Evolutionary conservation across 805 yeast species (phyloP).

Genomic region (Starmerella powellii): DNA sequence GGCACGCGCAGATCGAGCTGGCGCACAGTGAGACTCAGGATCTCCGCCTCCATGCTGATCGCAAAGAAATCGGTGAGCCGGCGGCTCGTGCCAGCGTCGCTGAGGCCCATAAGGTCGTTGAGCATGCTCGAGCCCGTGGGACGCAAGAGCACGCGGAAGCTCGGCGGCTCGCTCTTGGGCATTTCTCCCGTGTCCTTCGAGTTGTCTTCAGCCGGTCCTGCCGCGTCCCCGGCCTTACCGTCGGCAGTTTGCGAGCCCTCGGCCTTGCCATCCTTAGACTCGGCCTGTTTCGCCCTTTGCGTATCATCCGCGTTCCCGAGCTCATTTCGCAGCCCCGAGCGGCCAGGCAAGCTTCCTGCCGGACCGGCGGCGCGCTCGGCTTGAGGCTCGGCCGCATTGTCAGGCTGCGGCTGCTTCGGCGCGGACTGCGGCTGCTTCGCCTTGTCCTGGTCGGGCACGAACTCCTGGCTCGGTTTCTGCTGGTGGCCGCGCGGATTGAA

Average conservation of each 20-base stretch:
- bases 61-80: constrained; percentile 67
- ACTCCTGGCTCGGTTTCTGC: constrained; percentile 1
- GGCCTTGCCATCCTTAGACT: too few relatives aligned
- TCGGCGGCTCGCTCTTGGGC: constrained; percentile 37
- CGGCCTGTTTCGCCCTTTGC: too few relatives aligned
- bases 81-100: constrained; percentile 55
- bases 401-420: not conserved
- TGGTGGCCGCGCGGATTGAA: constrained; percentile 16
- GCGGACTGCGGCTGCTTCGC: not conserved
- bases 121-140: constrained; percentile 74
- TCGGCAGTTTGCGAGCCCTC: too few relatives aligned
- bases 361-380: too few relatives aligned
- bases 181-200: not conserved
- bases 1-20: constrained; percentile 66
- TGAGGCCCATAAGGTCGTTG: constrained; percentile 73
- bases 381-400: not conserved
- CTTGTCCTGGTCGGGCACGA: not conserved
- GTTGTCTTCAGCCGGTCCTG: too few relatives aligned
- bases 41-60: constrained; percentile 76
- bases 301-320: too few relatives aligned
- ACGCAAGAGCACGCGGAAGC: constrained; percentile 62
- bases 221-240: too few relatives aligned
- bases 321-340: too few relatives aligned
- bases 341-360: too few relatives aligned
- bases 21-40: constrained; percentile 64